Evolutionary conservation across 2,329 filamentous ascomycete genomes (phyloP).

Genomic region (Neonectria neomacrospora): DNA sequence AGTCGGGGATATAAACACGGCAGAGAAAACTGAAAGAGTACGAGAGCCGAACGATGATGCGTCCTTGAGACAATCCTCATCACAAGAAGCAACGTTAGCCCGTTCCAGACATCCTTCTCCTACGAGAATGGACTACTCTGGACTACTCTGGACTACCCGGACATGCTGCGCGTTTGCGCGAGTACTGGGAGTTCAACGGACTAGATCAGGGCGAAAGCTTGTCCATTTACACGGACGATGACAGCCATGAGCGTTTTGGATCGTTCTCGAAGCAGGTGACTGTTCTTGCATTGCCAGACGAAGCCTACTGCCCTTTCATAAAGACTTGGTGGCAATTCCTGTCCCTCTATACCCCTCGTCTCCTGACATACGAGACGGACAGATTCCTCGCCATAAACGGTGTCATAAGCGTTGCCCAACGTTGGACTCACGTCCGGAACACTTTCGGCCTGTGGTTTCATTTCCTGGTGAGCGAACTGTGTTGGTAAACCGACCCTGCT

Average conservation of each 20-base stretch:
- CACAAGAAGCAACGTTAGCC: neutral
- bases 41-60: neutral
- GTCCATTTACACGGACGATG: neutral
- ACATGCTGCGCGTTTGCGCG: neutral
- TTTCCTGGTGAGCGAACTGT: neutral
- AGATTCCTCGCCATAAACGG: neutral
- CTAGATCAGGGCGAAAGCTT: neutral
- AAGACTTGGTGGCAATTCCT: neutral
- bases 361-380: too few species aligned
- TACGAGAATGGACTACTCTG: neutral
- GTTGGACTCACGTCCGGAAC: neutral
- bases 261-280: neutral
- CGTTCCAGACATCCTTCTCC: neutral
- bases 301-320: neutral
- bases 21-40: neutral
- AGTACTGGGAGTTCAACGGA: neutral
- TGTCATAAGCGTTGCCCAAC: neutral
- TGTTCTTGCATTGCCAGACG: neutral
- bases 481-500: neutral
- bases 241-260: neutral
- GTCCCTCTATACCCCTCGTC: neutral
- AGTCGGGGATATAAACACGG: neutral
- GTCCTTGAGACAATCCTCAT: neutral
- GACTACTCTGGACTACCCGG: neutral
- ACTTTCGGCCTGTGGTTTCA: neutral